phyloP scores from a whole-genome alignment of 441 rosid genomes.

The Eutrema salsugineum region DNA sequence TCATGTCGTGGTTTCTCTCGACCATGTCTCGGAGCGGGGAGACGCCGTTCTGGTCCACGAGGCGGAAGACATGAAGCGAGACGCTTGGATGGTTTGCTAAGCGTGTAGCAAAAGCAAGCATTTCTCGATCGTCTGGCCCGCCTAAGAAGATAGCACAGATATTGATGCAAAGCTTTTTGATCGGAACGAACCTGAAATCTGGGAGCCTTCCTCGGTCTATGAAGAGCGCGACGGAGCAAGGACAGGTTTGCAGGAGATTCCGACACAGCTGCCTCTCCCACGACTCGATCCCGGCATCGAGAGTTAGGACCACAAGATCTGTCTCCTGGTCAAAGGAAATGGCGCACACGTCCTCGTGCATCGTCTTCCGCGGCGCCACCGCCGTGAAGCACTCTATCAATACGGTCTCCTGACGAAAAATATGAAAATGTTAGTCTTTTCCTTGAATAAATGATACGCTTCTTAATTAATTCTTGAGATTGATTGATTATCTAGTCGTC shows the following conservation, averaged over 20 bases:
- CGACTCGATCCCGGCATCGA: constrained; percentile 16
- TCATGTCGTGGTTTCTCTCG: constrained; percentile 32
- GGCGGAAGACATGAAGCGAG: constrained; percentile 23
- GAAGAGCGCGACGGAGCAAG: constrained; percentile 39
- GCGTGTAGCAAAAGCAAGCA: constrained; percentile 33
- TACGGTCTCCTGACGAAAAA: constrained; percentile 15
- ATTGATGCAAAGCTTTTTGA: constrained; percentile 11
- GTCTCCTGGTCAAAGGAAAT: constrained; percentile 34
- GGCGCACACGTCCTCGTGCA: constrained; percentile 47
- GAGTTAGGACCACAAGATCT: constrained; percentile 35
- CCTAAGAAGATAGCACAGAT: constrained; percentile 38
- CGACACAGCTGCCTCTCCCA: constrained; percentile 19
- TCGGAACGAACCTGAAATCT: constrained; percentile 26
- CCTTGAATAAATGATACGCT: too few species aligned
- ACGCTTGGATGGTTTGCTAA: constrained; percentile 28
- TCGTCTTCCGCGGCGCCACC: constrained; percentile 32
- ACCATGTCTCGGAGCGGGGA: constrained; percentile 29
- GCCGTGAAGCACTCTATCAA: constrained; percentile 40
- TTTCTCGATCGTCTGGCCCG: constrained; percentile 43
- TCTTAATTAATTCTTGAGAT: too few species aligned
- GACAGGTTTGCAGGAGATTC: constrained; percentile 31
- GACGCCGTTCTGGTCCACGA: constrained; percentile 11
- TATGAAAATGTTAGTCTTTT: too few species aligned
- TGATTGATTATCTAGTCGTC: too few species aligned
- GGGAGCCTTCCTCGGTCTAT: constrained; percentile 34